Evolutionary conservation across 2,329 filamentous ascomycete species (phyloP).

Genomic region (Fusarium sp.): DNA sequence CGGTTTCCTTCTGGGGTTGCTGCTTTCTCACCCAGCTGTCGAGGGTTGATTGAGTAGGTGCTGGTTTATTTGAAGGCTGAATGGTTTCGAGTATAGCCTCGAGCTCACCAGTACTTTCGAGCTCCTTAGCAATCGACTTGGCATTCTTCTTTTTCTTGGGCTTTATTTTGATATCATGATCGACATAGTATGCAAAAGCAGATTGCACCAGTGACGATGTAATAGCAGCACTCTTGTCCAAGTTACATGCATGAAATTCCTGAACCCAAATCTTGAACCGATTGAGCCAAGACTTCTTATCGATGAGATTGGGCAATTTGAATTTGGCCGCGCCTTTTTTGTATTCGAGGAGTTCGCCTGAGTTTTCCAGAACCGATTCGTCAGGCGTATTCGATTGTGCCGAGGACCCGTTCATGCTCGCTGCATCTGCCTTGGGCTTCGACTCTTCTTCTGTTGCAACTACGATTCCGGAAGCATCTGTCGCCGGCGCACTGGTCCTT

Average conservation of each 20-base stretch:
- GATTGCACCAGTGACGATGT: conserved; percentile 37
- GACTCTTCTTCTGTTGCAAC: conserved; percentile 24
- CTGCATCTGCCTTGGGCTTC: conserved; percentile 22
- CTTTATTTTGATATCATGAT: conserved; percentile 45
- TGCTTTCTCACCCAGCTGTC: conserved; percentile 18
- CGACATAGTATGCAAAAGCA: conserved; percentile 47
- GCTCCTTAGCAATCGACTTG: conserved; percentile 44
- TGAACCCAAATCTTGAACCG: conserved; percentile 50
- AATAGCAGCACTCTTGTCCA: conserved; percentile 33
- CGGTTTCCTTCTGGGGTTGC: conserved; percentile 9
- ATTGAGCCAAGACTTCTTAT: conserved; percentile 47
- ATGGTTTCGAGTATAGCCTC: conserved; percentile 35
- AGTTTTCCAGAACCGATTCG: conserved; percentile 23
- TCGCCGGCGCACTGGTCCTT: conserved; percentile 18
- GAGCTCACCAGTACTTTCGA: conserved; percentile 41
- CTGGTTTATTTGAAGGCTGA: conserved; percentile 7
- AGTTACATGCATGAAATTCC: conserved; percentile 45
- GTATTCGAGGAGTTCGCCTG: conserved; percentile 36
- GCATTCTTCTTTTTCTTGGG: conserved; percentile 47
- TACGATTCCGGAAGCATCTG: conserved; percentile 35
- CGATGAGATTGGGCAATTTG: conserved; percentile 43
- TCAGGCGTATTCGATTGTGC: conserved; percentile 13
- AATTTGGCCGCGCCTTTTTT: conserved; percentile 34
- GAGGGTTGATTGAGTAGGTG: conserved; percentile 8
- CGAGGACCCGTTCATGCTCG: not conserved